Base-by-base conservation (phyloP, 257 asterid species). In the Penstemon eatonii region DNA sequence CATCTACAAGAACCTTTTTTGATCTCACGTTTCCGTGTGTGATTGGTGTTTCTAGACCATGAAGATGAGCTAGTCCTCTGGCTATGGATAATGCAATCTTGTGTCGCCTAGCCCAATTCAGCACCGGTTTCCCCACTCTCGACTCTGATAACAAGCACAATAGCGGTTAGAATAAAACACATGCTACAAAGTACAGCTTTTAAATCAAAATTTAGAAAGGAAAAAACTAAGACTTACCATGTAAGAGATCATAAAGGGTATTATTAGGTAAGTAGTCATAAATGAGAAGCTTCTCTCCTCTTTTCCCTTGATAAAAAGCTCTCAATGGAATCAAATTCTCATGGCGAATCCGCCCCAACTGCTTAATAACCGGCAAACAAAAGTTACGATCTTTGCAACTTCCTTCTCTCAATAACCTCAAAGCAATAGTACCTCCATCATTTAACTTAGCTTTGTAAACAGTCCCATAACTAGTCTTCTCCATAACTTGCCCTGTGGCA, bases 401-500 rank as follows among this genome's bases (percentile, higher is more conserved):
- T 7, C 95, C 99, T 73, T 94, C 98, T 73, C 93, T 86, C 86
- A 91, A 72, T 84, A 94, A 70, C 85, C 99, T 89, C 81, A 94
- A 76, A 37, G 91, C 98, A 54, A 94, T 94, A 2, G 93, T 89
- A 40, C 99, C 96, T 47, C 97, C 99, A 78, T 94, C 99, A 0
- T 84, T 87, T 19, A 94, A 78, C 83, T 94, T 94, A 0, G 98
- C 99, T 83, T 91, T 94, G 63, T 94, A 94, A 12, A 86, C 90
- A 0, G 99, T 94, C 70, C 99, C 99, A 71, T 91, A 91, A 40
- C 94, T 87, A 4, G 95, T 89, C 66, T 91, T 94, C 88, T 94
- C 99, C 89, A 91, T 82, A 5, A 94, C 98, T 76, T 94, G 99
- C 54, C 99, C 99, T 0, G 98, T 91, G 1, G 99, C 99, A 43